Evolutionary conservation across 345 rosid genomes (phyloP), one percentile per base, ranked within the genome.

Genomic region (Eucalyptus dawsonii): DNA sequence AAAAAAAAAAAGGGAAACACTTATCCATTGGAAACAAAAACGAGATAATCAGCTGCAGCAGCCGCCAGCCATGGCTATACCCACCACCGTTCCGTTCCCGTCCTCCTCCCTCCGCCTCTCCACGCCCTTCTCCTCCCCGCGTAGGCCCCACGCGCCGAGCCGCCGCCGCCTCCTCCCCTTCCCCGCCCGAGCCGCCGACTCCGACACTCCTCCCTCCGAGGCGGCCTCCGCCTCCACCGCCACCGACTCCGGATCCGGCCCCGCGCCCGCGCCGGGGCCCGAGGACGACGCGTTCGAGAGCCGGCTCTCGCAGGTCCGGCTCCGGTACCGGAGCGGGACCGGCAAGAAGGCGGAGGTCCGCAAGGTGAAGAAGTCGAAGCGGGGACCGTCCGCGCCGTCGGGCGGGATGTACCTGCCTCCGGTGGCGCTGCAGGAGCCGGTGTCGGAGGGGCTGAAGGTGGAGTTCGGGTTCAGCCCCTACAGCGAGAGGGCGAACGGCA

Each of bases 341-440:
- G 99, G 99, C 2, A 98, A 95, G 93, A 98, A 98, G 89, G 99
- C 99, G 80, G 97, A 97, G 89, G 88, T 88, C 58, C 94, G 98
- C 62, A 97, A 97, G 89, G 90, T 94, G 15, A 96, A 91, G 94
- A 96, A 95, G 89, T 96, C 94, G 5, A 87, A 89, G 86, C 40
- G 37, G 3, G 88, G 85, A 37, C 22, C 92, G 19, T n/a, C 93
- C 5, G 58, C 11, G 58, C 90, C 96, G 27, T 13, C 88, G 8
- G 3, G 89, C 90, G 91, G 91, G 14, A 88, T 95, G 47, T 96
- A 93, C 93, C 91, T 96, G 56, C 99, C 99, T 60, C 96, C 98
- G 81, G 98, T 95, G 16, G 92, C 96, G 76, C 85, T 97, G 17
- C 95, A 95, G 90, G 96, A 97, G 91, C 86, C 99, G 88, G 90